phyloP scores from a whole-genome alignment of 2,329 filamentous ascomycete species.

The Cucurbitaria berberidis region DNA sequence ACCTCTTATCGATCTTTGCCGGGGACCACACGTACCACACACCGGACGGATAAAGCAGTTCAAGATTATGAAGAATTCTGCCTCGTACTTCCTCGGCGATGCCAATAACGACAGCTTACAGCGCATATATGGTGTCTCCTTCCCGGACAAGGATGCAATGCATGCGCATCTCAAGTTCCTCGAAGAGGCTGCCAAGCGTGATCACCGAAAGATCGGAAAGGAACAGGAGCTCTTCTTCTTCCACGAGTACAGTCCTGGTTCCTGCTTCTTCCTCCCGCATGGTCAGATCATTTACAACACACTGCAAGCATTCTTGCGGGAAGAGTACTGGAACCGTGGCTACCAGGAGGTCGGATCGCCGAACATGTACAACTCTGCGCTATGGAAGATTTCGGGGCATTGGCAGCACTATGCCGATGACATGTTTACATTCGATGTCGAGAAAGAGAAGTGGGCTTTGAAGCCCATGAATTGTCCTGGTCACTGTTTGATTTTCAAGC shows the following conservation, averaged over 20 bases:
- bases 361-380: slow-evolving; percentile 91
- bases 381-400: slow-evolving; percentile 96
- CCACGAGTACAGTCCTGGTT: slow-evolving; percentile 90
- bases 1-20: slow-evolving; percentile 91
- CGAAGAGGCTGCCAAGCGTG: slow-evolving; percentile 96
- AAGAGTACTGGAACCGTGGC: slow-evolving; percentile 89
- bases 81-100: slow-evolving; percentile 93
- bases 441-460: slow-evolving; percentile 83
- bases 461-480: slow-evolving; percentile 99
- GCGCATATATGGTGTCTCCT: slow-evolving; percentile 94
- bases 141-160: slow-evolving; percentile 95
- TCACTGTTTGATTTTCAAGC: slow-evolving; percentile 86
- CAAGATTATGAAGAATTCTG: slow-evolving; percentile 85
- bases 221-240: slow-evolving; percentile 99
- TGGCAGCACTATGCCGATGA: slow-evolving; percentile 93
- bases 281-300: slow-evolving; percentile 94
- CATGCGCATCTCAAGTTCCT: slow-evolving; percentile 93
- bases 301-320: slow-evolving; percentile 77
- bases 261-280: slow-evolving; percentile 89
- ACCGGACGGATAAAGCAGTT: slow-evolving; percentile 95
- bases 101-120: slow-evolving; percentile 93
- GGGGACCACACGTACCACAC: slow-evolving; percentile 92
- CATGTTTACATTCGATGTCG: slow-evolving; percentile 86
- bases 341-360: slow-evolving; percentile 96
- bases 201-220: slow-evolving; percentile 90